These are phyloP conservation scores for Linum usitatissimum DNA, from an alignment of 345 rosid species.

Conservation along the genomic window DNA sequence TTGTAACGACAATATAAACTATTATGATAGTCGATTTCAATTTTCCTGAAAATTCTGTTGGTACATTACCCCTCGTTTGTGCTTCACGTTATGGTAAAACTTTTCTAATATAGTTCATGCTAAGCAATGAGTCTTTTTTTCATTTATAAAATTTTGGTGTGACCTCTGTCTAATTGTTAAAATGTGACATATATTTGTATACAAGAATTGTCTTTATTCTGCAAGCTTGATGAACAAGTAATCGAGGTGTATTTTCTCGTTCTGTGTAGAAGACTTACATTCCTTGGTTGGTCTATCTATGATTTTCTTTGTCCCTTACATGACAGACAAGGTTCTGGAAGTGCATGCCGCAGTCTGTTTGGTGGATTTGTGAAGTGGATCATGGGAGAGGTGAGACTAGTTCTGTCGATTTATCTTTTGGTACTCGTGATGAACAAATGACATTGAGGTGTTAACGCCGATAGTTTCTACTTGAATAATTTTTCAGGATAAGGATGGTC, in stretches of 20 bases:
- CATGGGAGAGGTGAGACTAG: slow-evolving; percentile 63
- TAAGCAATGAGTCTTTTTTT: too few relatives aligned
- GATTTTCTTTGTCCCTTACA: slow-evolving; percentile 14
- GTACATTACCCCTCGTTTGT: not conserved
- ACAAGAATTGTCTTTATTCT: too few relatives aligned
- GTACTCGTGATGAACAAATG: slow-evolving; percentile 4
- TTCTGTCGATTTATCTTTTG: not conserved
- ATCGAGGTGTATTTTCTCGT: too few relatives aligned
- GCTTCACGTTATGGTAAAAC: too few relatives aligned
- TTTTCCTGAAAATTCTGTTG: not conserved
- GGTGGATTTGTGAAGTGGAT: slow-evolving; percentile 99
- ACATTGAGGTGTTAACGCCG: slow-evolving; percentile 2
- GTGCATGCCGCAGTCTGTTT: slow-evolving; percentile 96
- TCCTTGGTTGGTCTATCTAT: not conserved
- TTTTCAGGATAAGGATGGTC: slow-evolving; percentile 66
- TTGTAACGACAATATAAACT: not conserved
- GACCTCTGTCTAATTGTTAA: too few relatives aligned
- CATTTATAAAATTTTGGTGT: too few relatives aligned
- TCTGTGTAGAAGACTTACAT: not conserved
- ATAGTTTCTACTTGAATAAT: slow-evolving; percentile 4
- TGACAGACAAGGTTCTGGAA: slow-evolving; percentile 95
- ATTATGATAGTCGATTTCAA: not conserved
- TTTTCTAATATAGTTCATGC: too few relatives aligned
- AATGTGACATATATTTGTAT: too few relatives aligned
- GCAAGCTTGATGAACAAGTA: too few relatives aligned